Base-by-base conservation (phyloP, 1,284 basidiomycete species). In the Malassezia obtusa region DNA sequence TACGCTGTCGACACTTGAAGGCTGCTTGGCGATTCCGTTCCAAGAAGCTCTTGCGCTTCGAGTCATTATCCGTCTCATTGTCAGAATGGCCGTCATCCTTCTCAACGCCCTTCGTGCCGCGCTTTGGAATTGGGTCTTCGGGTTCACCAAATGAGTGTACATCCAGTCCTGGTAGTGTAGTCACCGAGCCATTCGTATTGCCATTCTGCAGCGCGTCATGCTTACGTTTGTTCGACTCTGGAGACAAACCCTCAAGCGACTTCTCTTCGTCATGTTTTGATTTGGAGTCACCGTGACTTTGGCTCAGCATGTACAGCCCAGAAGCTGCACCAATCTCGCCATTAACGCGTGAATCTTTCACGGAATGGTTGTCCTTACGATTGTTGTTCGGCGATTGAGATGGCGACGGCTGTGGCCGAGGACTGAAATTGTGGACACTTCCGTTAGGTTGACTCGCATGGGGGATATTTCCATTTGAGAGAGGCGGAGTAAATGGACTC, bases 1-100 rank as follows among this genome's bases (percentile, higher is more conserved):
- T 98, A 51, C 92, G 84, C 75, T 98, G 92, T 35, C 92, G 87
- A 76, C 94, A 98, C 77, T 98, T 98, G 68, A 96, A 82, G 3
- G 92, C 92, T 54, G 92, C 92, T 49, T 73, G 68, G 14, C 70
- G 64, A 37, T 73, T 73, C 31, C 70, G 62, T 40, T 73, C 70
- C 28, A 73, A 41, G 35, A 73, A 73, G 54, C 65, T 68, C 40
- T 67, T 70, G 31, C 70, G 61, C 57, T 71, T 73, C 11, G 37
- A 40, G 38, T 68, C 66, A 15, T 67, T 64, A 24, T 57, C 54
- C 45, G 77, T 76, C 33, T 77, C 63, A 5, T 57, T 47, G 24
- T 60, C 64, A 33, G 77, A 75, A 28, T 76, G 63, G 25, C 58
- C 64, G 32, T 63, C 69, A 30, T 62, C 64, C 12, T 57, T 51